Base-by-base conservation (phyloP, 805 yeast species). In the Suhomyces emberorum region DNA sequence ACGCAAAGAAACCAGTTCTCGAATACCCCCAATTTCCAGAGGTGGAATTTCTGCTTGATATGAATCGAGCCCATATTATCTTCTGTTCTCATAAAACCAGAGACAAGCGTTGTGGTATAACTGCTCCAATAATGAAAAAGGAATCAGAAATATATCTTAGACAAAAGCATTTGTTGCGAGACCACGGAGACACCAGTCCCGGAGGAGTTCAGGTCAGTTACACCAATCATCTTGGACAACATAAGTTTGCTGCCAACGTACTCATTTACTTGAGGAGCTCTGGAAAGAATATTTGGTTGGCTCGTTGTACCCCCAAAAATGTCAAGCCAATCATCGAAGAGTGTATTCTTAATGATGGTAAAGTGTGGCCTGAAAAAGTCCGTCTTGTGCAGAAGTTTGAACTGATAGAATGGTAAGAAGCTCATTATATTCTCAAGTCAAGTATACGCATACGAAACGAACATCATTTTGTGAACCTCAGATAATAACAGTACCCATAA, bases 171-270 rank as follows among this genome's bases (percentile, higher is more conserved):
- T 63, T 85, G 12, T 76, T 77, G 47, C 72, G 98, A 51, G 97
- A 91, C 57, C 57, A 64, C 20, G 82, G 84, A 9, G 97, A 89
- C 57, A 72, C 69, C 32, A 72, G 88, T 37, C 79, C 85, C 0
- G 80, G 72, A 21, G 98, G 97, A 5, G 86, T 83, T 1, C 64
- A 67, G 4, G 87, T 88, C 2, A 67, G 74, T 2, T 88, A 58
- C 48, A 74, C 84, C 20, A 88, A 86, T 52, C 98, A 91, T 58
- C 84, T 91, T 18, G 98, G 98, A 5, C 98, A 98, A 4, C 98
- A 91, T 62, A 93, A 93, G 59, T 93, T 70, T 60, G 88, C 93
- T 1, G 97, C 97, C 2, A 91, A 91, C 57, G 84, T 87, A 3
- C 71, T 88, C 34, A 76, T 91, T 11, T 88, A 88, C 54, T 63